phyloP scores from a whole-genome alignment of 768 basidiomycete species.

The Amanita jacksonii region DNA sequence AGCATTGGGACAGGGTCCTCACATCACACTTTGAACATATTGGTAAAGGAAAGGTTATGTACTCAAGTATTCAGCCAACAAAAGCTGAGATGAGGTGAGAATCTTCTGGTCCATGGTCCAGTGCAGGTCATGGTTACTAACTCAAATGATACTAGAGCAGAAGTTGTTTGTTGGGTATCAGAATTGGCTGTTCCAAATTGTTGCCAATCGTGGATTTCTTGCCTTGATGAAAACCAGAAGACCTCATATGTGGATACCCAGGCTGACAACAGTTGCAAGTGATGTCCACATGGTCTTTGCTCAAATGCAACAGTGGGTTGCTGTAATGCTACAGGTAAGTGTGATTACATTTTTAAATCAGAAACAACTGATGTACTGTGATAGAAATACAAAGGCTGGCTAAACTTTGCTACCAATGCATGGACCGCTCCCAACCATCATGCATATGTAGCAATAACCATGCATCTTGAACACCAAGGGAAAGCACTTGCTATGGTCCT shows the following conservation, averaged over 20 bases:
- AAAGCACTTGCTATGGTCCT: slow-evolving; percentile 9
- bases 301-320: slow-evolving; percentile 5
- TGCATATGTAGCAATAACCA: slow-evolving; percentile 19
- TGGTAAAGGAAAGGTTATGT: slow-evolving; percentile 18
- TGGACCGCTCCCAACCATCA: slow-evolving; percentile 28
- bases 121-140: neutral
- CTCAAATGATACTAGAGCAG: slow-evolving; percentile 12
- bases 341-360: neutral
- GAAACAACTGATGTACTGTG: neutral
- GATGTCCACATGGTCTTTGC: slow-evolving; percentile 10
- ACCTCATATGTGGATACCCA: neutral
- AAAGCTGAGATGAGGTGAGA: slow-evolving; percentile 15
- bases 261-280: neutral
- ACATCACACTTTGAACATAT: slow-evolving; percentile 18
- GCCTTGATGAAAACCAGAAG: neutral
- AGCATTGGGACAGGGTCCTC: slow-evolving; percentile 14
- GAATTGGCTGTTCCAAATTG: slow-evolving; percentile 11
- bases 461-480: slow-evolving; percentile 21
- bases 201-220: slow-evolving; percentile 6
- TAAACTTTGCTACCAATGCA: slow-evolving; percentile 24
- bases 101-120: slow-evolving; percentile 1
- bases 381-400: neutral
- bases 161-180: slow-evolving; percentile 22
- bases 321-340: slow-evolving; percentile 18
- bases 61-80: slow-evolving; percentile 17